Evolutionary conservation across 169 alveolate species (phyloP).

Genomic region (Cryptosporidium tyzzeri): DNA sequence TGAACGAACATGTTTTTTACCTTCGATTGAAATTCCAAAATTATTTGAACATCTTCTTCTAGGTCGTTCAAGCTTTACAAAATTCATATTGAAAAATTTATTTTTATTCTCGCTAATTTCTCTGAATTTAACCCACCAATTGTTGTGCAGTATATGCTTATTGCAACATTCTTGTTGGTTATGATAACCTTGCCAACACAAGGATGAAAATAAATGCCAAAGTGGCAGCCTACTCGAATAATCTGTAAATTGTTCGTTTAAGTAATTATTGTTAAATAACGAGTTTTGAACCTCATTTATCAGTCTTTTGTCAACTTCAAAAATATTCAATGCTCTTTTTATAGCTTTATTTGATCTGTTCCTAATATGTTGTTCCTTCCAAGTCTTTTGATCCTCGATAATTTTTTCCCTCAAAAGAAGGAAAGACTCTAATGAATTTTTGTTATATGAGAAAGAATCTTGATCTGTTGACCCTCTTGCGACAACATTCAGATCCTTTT

Average conservation of each 20-base stretch:
- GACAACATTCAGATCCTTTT: neutral
- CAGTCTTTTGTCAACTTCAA: slow-evolving; percentile 10
- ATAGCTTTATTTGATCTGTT: neutral
- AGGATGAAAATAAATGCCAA: slow-evolving; percentile 44
- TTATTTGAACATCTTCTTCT: slow-evolving; percentile 21
- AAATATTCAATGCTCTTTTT: slow-evolving; percentile 1
- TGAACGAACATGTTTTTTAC: neutral
- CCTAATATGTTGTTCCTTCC: slow-evolving; percentile 18
- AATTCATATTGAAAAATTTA: neutral
- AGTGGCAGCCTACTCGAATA: slow-evolving; percentile 3
- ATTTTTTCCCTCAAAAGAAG: slow-evolving; percentile 22
- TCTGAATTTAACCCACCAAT: slow-evolving; percentile 18
- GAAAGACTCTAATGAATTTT: slow-evolving; percentile 39
- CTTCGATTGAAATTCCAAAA: neutral
- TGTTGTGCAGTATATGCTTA: slow-evolving; percentile 7
- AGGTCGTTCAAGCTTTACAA: slow-evolving; percentile 7
- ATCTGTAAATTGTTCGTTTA: neutral
- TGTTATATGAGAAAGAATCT: slow-evolving; percentile 1
- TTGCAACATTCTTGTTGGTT: slow-evolving; percentile 49
- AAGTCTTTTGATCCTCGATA: slow-evolving; percentile 50
- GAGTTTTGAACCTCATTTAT: slow-evolving; percentile 14
- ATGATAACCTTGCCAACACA: slow-evolving; percentile 50
- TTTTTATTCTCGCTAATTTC: neutral
- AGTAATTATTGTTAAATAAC: neutral
- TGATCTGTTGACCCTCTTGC: neutral